Evolutionary conservation across 306 rosid genomes (phyloP).

Genomic region (Corylus avellana): DNA sequence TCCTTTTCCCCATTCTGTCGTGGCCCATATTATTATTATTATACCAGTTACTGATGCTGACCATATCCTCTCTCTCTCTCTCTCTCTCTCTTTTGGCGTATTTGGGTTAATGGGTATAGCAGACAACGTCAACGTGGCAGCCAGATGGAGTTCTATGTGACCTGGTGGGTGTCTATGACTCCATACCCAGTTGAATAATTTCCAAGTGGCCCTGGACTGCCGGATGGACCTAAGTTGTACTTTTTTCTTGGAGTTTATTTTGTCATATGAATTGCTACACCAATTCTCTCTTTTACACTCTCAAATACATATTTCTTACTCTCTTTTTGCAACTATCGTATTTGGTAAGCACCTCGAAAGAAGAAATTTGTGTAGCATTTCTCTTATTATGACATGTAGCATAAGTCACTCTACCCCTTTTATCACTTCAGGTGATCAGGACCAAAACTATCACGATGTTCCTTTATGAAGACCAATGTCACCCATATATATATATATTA

Average conservation of each 20-base stretch:
- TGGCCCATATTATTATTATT: conserved; percentile 5
- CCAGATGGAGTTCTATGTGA: conserved; percentile 19
- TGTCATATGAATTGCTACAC: neutral
- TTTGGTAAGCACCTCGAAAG: too few relatives aligned
- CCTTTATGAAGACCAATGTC: too few relatives aligned
- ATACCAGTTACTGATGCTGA: conserved; percentile 10
- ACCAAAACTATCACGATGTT: too few relatives aligned
- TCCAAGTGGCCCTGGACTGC: neutral
- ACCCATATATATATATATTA: too few relatives aligned
- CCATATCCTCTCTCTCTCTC: conserved; percentile 5
- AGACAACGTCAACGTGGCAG: conserved; percentile 10
- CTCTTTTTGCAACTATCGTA: too few relatives aligned
- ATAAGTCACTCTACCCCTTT: neutral
- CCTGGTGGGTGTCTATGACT: neutral
- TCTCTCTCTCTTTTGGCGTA: neutral
- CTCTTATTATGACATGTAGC: too few relatives aligned
- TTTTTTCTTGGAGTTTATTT: neutral
- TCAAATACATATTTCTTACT: too few relatives aligned
- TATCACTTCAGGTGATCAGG: neutral
- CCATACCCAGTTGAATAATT: conserved; percentile 25
- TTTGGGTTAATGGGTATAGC: neutral
- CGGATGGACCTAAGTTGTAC: neutral
- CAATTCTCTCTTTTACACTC: too few relatives aligned
- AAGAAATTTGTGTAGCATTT: too few relatives aligned
- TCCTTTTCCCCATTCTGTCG: conserved; percentile 11